A percentile compares a stretch with the other conserved stretches of the same genome.
Evolutionary conservation across 192 early-diverging fungal species (phyloP).

Genomic region (Bifiguratus adelaidae): DNA sequence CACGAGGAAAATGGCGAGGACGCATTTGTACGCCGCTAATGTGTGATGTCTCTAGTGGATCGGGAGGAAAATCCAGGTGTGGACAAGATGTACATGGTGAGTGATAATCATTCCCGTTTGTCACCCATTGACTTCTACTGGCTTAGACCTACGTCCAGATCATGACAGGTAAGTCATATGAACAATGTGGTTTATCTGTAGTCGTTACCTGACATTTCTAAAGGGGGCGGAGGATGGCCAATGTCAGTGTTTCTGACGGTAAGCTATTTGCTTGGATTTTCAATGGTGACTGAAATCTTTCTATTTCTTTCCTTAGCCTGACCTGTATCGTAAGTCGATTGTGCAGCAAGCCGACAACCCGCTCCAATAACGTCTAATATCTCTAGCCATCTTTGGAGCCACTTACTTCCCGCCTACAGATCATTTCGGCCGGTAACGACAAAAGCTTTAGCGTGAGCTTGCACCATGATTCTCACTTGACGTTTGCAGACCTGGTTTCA

Average conservation of each 20-base stretch:
- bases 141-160: slow-evolving; percentile 4
- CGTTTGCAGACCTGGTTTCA: slow-evolving; percentile 28
- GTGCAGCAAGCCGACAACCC: too few relatives aligned
- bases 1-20: background rate
- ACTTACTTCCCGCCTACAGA: slow-evolving; percentile 34
- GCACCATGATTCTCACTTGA: background rate
- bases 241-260: slow-evolving; percentile 55
- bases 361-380: too few relatives aligned
- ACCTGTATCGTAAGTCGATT: too few relatives aligned
- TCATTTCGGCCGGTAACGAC: slow-evolving; percentile 9
- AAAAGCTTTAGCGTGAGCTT: too few relatives aligned
- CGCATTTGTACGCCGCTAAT: background rate
- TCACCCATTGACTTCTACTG: slow-evolving; percentile 1
- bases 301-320: too few relatives aligned
- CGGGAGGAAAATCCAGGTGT: slow-evolving; percentile 53
- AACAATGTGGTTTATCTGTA: too few relatives aligned
- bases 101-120: slow-evolving; percentile 1
- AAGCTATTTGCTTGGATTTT: slow-evolving; percentile 24
- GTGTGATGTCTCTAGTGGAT: background rate
- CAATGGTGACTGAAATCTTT: too few relatives aligned
- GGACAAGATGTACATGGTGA: slow-evolving; percentile 50
- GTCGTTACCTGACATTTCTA: too few relatives aligned
- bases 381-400: slow-evolving; percentile 25
- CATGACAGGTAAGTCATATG: too few relatives aligned
- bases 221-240: slow-evolving; percentile 61